phyloP scores from a whole-genome alignment of 192 early-diverging fungal genomes.

The Ambispora gerdemannii region DNA sequence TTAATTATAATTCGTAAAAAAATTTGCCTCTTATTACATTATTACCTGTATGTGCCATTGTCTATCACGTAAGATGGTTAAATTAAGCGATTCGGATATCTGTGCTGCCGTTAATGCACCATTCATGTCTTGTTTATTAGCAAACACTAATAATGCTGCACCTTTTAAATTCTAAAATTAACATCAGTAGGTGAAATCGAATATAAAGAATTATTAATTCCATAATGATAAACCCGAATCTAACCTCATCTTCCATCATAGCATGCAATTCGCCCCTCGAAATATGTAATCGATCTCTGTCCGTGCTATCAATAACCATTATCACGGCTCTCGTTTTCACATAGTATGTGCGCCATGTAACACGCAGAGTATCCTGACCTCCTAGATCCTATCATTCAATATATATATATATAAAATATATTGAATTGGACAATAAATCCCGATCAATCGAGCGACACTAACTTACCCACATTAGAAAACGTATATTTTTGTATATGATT shows the following conservation, averaged over 20 bases:
- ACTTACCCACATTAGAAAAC: conserved; percentile 70
- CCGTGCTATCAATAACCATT: conserved; percentile 72
- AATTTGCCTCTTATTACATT: not conserved
- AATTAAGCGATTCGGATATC: conserved; percentile 59
- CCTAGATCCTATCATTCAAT: conserved; percentile 62
- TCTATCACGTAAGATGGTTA: conserved; percentile 58
- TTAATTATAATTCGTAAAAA: not conserved
- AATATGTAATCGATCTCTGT: conserved; percentile 58
- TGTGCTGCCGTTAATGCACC: conserved; percentile 59
- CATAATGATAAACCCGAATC: too few relatives aligned
- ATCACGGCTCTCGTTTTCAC: conserved; percentile 66
- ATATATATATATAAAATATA: too few relatives aligned
- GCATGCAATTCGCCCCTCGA: conserved; percentile 59
- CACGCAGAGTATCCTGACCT: conserved; percentile 58
- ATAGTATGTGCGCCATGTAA: conserved; percentile 69
- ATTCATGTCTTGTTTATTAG: conserved; percentile 69
- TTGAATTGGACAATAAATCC: too few relatives aligned
- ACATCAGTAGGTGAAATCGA: too few relatives aligned
- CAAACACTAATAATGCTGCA: conserved; percentile 60
- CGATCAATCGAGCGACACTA: too few relatives aligned
- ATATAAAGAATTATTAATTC: too few relatives aligned
- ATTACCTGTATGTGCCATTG: conserved; percentile 71
- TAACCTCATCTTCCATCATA: conserved; percentile 70
- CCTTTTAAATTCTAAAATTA: conserved; percentile 50
- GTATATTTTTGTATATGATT: conserved; percentile 66